These are phyloP conservation scores for Tilletia caries DNA, from an alignment of 1,284 basidiomycete species.

Conservation along the genomic window DNA sequence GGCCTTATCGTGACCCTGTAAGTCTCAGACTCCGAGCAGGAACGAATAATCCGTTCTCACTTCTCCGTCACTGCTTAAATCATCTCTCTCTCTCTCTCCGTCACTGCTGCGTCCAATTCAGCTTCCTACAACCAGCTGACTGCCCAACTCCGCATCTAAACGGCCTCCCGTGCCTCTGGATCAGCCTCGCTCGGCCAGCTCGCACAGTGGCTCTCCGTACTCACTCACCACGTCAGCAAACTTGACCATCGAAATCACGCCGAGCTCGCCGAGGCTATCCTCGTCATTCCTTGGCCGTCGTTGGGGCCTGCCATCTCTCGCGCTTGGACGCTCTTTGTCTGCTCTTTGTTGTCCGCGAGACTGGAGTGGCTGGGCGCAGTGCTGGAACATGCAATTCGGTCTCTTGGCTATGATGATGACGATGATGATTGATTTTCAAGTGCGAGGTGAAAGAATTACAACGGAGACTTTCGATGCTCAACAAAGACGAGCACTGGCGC, in stretches of 20 bases:
- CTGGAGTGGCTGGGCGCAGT: slow-evolving; percentile 86
- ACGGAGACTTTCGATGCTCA: too few relatives aligned
- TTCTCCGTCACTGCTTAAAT: too few relatives aligned
- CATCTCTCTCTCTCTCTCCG: too few relatives aligned
- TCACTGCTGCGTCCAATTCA: slow-evolving; percentile 36
- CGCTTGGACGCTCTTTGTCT: slow-evolving; percentile 64
- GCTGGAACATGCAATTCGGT: slow-evolving; percentile 73
- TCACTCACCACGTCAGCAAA: slow-evolving; percentile 63
- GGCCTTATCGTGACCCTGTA: not conserved
- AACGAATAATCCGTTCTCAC: too few relatives aligned
- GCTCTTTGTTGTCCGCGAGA: slow-evolving; percentile 86
- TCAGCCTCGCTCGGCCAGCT: slow-evolving; percentile 34
- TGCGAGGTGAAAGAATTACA: too few relatives aligned
- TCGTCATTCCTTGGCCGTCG: slow-evolving; percentile 85
- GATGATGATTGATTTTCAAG: too few relatives aligned
- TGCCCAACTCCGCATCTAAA: slow-evolving; percentile 56
- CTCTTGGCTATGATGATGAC: slow-evolving; percentile 83
- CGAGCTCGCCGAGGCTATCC: slow-evolving; percentile 80
- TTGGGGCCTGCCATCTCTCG: slow-evolving; percentile 68
- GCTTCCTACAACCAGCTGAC: slow-evolving; percentile 60
- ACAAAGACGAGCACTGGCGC: too few relatives aligned
- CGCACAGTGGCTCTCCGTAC: slow-evolving; percentile 56
- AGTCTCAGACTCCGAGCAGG: not conserved
- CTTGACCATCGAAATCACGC: slow-evolving; percentile 71
- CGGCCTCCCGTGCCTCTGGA: slow-evolving; percentile 16